Percentiles rank a stretch among this genome's conserved stretches.
phyloP scores from a whole-genome alignment of 768 basidiomycete species.

The Leccinum broughii region DNA sequence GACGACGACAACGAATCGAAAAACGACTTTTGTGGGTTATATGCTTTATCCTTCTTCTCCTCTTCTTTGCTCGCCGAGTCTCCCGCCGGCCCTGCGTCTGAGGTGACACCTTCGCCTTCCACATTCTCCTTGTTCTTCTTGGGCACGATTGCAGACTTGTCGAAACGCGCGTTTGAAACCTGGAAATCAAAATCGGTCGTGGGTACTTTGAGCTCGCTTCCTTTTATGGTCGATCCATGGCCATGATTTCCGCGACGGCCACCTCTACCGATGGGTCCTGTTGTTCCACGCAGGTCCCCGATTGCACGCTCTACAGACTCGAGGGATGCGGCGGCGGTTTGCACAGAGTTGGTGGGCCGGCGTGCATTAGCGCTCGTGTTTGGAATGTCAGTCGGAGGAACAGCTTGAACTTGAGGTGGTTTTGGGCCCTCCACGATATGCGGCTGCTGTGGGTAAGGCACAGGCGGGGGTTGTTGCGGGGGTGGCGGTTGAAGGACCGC shows the following conservation, averaged over 20 bases:
- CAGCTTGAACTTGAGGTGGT: constrained; percentile 16
- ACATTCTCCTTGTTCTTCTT: constrained; percentile 32
- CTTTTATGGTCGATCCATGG: constrained; percentile 31
- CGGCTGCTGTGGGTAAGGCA: constrained; percentile 29
- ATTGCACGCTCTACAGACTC: constrained; percentile 67
- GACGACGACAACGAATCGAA: constrained; percentile 70
- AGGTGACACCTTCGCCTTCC: constrained; percentile 33
- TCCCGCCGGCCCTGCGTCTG: constrained; percentile 27
- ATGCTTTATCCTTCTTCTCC: constrained; percentile 51
- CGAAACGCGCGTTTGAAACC: constrained; percentile 75
- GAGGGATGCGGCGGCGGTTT: constrained; percentile 70
- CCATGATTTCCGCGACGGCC: constrained; percentile 36
- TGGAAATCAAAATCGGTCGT: constrained; percentile 81
- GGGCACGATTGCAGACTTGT: constrained; percentile 60
- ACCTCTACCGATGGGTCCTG: constrained; percentile 40
- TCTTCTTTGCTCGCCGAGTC: constrained; percentile 33
- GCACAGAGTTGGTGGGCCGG: constrained; percentile 52
- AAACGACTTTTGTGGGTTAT: constrained; percentile 78
- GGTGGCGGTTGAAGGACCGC: constrained; percentile 33
- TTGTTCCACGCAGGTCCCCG: constrained; percentile 47
- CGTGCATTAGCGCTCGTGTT: constrained; percentile 29
- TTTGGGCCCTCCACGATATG: constrained; percentile 30
- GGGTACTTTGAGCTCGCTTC: constrained; percentile 56
- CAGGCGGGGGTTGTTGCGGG: constrained; percentile 31
- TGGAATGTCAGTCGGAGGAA: constrained; percentile 27